Evolutionary conservation across 202 grass and related monocot genomes (phyloP), one percentile per base, ranked within the genome.

Genomic region (Schoenoplectus triqueter): DNA sequence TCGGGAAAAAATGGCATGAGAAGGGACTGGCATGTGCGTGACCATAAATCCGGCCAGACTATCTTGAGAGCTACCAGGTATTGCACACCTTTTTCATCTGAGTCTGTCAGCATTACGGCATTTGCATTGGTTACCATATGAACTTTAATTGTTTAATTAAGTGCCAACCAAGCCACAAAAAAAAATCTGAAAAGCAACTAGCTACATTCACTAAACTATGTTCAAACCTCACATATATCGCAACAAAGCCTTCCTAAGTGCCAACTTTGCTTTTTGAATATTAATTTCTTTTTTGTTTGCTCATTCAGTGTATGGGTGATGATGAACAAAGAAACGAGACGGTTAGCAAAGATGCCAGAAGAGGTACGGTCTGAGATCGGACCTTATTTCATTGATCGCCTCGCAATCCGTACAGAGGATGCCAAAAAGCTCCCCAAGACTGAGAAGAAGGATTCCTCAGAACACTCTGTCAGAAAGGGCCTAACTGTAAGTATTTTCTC

Each of bases 1-100:
- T 92, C 97, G 62, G 97, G 97, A 10, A 99, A 99, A 94, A 99
- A 99, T 83, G 93, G 93, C 49, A 99, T 99, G 96, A 92, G 90
- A 65, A 92, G 96, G 87, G 96, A 99, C 78, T 99, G 96, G 96
- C 91, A 96, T 91, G 86, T 94, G 57, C 86, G 89, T 2, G 96
- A 99, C 80, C 92, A 91, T 61, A 93, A 90, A 71, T 87, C 96
- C 17, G 91, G 96, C 1, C 75, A 87, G 81, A 99, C 96, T 59
- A 92, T 99, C 46, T 86, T 99, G 86, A 89, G 89, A 89, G 96
- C 93, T 67, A 96, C 96, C 49, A 99, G 96, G 96, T 99, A 81
- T 78, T 81, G 5, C 41, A 52, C 85, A 56, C 18, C 67, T 86
- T 1, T 39, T 22, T 50, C 73, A 77, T 3, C 10, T 77, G 5